Base-by-base conservation (phyloP, 2,329 filamentous ascomycete species). In the Pyrenochaeta sp. region DNA sequence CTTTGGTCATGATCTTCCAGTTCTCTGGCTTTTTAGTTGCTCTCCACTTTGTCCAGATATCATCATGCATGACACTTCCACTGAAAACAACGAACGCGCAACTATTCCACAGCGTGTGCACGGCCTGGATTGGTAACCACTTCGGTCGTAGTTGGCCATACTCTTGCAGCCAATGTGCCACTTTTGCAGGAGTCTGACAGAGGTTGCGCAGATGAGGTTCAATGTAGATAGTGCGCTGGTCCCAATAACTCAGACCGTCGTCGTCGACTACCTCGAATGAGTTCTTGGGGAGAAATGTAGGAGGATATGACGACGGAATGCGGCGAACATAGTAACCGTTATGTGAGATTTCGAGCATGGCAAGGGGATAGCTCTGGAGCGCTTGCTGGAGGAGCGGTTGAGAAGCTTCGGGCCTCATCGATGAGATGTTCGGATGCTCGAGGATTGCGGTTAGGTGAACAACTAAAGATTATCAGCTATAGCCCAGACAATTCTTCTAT, bases 1-100 rank as follows among this genome's bases (percentile, higher is more conserved):
- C 64, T 52, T 75, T 76, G 30, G 71, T 75, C 71, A 76, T 69
- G n/a, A 76, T 59, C 40, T 67, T 76, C 75, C 75, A 77, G 46
- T 71, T 51, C 10, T 70, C 64, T 4, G 74, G 75, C 52, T 67
- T 71, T 2, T 58, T 62, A 1, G 54, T 42, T 12, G 61, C 64
- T 59, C 68, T 65, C 73, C 74, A 76, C 40, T 73, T 75, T 7
- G 61, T 53, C 74, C 73, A 75, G 9, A 64, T 53, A 47, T 68
- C 65, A 13, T 69, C 60, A 42, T 76, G 69, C 58, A 65, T 71
- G 4, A 77, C 72, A 39, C 62, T 72, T 2, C 72, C 73, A 43
- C 73, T 77, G 6, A 77, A 57, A 6, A 77, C 69, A 10, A 76
- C 69, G 44, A 76, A 74, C 9, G 73, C 75, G 48, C 73, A 76